Conservation (phyloP, 768 basidiomycete species). For the Tylopilus vinaceipallidus region DNA sequence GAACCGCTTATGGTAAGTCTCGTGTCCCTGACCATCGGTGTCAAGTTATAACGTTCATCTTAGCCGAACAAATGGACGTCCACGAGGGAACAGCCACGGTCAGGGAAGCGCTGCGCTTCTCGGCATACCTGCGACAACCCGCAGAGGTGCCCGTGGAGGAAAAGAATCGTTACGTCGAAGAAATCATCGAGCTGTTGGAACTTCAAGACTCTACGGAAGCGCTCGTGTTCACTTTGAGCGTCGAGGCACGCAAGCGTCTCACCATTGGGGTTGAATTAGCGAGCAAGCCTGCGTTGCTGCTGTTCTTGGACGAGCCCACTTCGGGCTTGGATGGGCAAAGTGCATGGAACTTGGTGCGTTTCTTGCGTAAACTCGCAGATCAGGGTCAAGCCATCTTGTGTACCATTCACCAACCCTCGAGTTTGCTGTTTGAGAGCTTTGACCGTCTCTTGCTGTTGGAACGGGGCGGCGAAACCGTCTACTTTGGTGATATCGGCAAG, state of each 20-base stretch:
- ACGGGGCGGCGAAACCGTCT: conserved; percentile 86
- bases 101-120: conserved; percentile 82
- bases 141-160: conserved; percentile 62
- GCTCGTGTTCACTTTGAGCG: conserved; percentile 65
- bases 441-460: conserved; percentile 69
- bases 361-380: conserved; percentile 79
- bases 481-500: conserved; percentile 85
- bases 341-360: conserved; percentile 80
- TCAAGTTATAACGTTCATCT: conserved; percentile 26
- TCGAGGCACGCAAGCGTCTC: conserved; percentile 77
- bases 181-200: conserved; percentile 81
- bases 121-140: conserved; percentile 81
- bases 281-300: conserved; percentile 48
- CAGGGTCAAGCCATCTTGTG: conserved; percentile 88
- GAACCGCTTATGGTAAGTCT: conserved; percentile 71
- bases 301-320: conserved; percentile 44
- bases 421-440: conserved; percentile 84
- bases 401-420: conserved; percentile 88
- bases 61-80: conserved; percentile 82
- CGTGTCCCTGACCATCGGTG: conserved; percentile 18
- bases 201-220: conserved; percentile 83
- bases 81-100: conserved; percentile 83
- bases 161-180: conserved; percentile 79
- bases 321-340: conserved; percentile 61
- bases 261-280: conserved; percentile 93